phyloP scores from a whole-genome alignment of 2,329 filamentous ascomycete genomes.

The Clonostachys rosea region DNA sequence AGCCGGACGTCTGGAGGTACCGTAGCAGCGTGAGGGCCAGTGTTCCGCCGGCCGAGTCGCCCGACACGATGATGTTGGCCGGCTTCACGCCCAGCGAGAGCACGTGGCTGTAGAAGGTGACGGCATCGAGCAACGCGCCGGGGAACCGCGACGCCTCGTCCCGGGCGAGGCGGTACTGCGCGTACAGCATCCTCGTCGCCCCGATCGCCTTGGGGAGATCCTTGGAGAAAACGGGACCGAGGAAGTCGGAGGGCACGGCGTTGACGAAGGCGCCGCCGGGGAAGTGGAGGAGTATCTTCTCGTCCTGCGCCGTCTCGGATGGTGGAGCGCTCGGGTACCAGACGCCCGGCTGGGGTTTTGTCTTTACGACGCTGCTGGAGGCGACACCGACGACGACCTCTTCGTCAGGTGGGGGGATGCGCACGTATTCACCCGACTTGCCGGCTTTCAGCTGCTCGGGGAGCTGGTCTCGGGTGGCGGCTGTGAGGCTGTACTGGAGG shows the following conservation, averaged over 20 bases:
- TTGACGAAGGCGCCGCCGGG: neutral
- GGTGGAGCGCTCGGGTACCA: slow-evolving; percentile 7
- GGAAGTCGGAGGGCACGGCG: neutral
- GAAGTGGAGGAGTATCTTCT: neutral
- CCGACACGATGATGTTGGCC: slow-evolving; percentile 18
- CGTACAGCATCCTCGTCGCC: neutral
- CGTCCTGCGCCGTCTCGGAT: neutral
- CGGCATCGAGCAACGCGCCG: slow-evolving; percentile 19
- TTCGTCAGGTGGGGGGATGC: neutral
- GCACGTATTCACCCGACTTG: neutral
- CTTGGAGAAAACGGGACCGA: neutral
- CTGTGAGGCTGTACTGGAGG: neutral
- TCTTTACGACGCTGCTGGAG: slow-evolving; percentile 1
- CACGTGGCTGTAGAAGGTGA: slow-evolving; percentile 18
- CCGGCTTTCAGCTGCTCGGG: neutral
- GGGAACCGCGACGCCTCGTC: slow-evolving; percentile 14
- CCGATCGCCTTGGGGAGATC: neutral
- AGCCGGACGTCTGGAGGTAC: slow-evolving; percentile 10
- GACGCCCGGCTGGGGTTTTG: slow-evolving; percentile 6
- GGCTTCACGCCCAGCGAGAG: slow-evolving; percentile 11
- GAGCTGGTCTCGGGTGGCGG: neutral
- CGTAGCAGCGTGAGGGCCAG: slow-evolving; percentile 18
- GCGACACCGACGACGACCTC: slow-evolving; percentile 7
- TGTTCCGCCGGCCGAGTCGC: slow-evolving; percentile 22
- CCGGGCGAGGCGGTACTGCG: slow-evolving; percentile 17